These are phyloP conservation scores for Tetradesmus lagerheimii DNA, from an alignment of 139 green algal genomes.

Conservation along the genomic window DNA sequence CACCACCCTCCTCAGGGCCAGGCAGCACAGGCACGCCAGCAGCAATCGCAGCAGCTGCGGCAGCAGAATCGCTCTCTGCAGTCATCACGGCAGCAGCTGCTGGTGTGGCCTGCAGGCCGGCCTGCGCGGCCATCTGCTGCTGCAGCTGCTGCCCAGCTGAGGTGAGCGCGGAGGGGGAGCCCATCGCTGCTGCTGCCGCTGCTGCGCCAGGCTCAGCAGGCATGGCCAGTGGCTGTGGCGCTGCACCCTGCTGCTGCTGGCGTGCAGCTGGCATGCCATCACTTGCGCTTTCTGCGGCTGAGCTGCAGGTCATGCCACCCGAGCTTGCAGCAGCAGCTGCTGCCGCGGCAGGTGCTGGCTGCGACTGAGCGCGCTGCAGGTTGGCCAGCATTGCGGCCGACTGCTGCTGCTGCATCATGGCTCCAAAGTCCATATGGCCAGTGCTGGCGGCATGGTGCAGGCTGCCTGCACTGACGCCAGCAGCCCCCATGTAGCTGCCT, in stretches of 20 bases:
- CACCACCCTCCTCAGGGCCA: constrained; percentile 28
- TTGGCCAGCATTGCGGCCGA: not conserved
- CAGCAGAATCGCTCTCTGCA: not conserved
- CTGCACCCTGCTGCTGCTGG: constrained; percentile 4
- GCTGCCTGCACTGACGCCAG: not conserved
- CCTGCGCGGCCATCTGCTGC: not conserved
- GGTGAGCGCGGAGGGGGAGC: not conserved
- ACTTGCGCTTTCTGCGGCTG: not conserved
- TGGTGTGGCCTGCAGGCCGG: not conserved
- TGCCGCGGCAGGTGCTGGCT: constrained; percentile 5
- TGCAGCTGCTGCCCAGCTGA: constrained; percentile 18
- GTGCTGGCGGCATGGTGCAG: not conserved
- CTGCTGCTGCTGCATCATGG: not conserved
- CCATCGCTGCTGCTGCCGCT: constrained; percentile 12
- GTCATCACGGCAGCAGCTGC: not conserved
- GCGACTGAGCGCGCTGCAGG: not conserved
- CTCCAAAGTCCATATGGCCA: not conserved
- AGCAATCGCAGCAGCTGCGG: constrained; percentile 19
- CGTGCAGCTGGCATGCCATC: not conserved
- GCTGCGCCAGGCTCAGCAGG: not conserved
- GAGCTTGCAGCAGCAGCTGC: constrained; percentile 25
- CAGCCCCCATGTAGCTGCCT: not conserved
- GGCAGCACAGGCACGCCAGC: not conserved
- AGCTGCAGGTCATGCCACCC: not conserved
- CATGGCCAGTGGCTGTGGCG: not conserved